Percentiles rank a stretch among this genome's conserved stretches.
These are phyloP conservation scores for Cryphonectria parasitica DNA, from an alignment of 2,329 filamentous ascomycete genomes.

Conservation along the genomic window DNA sequence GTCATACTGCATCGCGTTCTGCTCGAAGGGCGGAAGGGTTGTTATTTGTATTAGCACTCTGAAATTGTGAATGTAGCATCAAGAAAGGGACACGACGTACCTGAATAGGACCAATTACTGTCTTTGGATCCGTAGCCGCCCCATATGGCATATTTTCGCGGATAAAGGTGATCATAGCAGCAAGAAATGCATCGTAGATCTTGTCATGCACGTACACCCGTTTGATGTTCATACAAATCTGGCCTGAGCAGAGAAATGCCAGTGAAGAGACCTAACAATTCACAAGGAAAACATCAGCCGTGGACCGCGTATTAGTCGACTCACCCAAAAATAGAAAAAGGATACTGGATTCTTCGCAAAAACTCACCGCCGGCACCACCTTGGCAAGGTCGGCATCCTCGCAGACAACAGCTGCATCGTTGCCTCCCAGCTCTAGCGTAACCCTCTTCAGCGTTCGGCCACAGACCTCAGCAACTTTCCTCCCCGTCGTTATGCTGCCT, in stretches of 20 bases:
- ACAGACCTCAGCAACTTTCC: constrained; percentile 46
- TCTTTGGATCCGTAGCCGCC: constrained; percentile 46
- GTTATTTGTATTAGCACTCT: neutral
- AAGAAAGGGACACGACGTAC: neutral
- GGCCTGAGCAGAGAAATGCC: constrained; percentile 60
- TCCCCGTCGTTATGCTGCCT: constrained; percentile 49
- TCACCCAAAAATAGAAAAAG: neutral
- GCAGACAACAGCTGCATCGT: constrained; percentile 46
- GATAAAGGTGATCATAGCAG: constrained; percentile 50
- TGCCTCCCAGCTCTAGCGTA: constrained; percentile 47
- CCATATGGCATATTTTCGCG: constrained; percentile 45
- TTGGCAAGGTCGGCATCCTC: constrained; percentile 48
- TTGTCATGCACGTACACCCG: constrained; percentile 54
- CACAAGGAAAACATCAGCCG: neutral
- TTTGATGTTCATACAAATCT: constrained; percentile 57
- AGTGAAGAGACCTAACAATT: constrained; percentile 45
- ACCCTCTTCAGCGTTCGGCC: constrained; percentile 51
- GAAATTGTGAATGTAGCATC: too few relatives aligned
- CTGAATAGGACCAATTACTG: constrained; percentile 54
- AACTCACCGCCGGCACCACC: constrained; percentile 35
- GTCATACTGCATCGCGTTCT: constrained; percentile 63
- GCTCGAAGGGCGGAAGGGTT: neutral
- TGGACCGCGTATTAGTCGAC: neutral
- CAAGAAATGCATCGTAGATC: constrained; percentile 52
- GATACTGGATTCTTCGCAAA: neutral